Conservation (phyloP, 164 flowering plant genomes). For the Hamamelis virginiana region DNA sequence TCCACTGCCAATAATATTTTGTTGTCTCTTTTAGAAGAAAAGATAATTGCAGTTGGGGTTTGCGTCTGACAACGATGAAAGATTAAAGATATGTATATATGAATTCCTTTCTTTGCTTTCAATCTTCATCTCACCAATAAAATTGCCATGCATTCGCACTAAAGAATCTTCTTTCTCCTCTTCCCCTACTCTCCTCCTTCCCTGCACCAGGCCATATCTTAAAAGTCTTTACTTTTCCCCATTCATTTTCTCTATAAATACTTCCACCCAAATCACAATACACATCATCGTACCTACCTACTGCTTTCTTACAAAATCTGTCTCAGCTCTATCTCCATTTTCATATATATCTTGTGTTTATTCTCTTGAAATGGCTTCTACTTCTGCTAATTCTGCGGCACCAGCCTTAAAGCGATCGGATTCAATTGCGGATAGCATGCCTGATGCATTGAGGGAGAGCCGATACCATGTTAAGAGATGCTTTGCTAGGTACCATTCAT, state of each 20-base stretch:
- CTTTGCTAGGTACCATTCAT: conserved; percentile 48
- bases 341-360: not conserved
- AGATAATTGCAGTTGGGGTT: conserved; percentile 2
- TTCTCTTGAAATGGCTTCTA: conserved; percentile 42
- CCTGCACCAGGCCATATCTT: no score
- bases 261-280: not conserved
- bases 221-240: not conserved
- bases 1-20: not conserved
- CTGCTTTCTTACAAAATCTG: not conserved
- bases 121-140: conserved; percentile 7
- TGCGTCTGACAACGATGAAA: conserved; percentile 5
- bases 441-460: conserved; percentile 72
- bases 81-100: no score
- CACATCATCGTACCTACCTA: conserved; percentile 26
- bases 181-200: conserved; percentile 5
- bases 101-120: conserved; percentile 37
- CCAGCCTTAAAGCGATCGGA: conserved; percentile 51
- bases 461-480: conserved; percentile 78
- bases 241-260: conserved; percentile 7
- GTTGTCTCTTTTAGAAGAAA: not conserved
- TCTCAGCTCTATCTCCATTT: not conserved
- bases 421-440: conserved; percentile 72
- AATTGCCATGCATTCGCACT: no score
- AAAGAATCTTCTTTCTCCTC: conserved; percentile 38
- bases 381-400: no score